These are phyloP conservation scores for Viola pubescens DNA, from an alignment of 441 rosid genomes.

Conservation along the genomic window DNA sequence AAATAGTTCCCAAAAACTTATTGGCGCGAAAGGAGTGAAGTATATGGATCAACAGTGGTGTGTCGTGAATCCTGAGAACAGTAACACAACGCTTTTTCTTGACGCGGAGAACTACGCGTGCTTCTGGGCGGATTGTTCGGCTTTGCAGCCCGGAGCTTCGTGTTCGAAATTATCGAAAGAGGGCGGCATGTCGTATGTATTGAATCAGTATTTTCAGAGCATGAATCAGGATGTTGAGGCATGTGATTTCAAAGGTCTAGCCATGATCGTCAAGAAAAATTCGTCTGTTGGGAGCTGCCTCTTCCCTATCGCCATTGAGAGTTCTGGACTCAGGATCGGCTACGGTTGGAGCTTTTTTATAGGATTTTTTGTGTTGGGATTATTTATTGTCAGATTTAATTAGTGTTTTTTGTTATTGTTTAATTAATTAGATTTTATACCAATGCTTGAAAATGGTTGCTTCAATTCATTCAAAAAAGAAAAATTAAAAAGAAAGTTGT, in stretches of 20 bases:
- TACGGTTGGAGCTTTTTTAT: too few species aligned
- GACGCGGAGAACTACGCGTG: conserved; percentile 36
- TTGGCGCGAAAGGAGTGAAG: conserved; percentile 44
- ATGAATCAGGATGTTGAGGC: not conserved
- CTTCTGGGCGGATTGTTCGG: conserved; percentile 56
- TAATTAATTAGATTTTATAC: too few species aligned
- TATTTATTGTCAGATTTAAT: too few species aligned
- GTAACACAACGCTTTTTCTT: not conserved
- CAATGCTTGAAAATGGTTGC: too few species aligned
- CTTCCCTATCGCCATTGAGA: not conserved
- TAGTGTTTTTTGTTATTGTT: too few species aligned
- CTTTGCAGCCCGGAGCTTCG: conserved; percentile 24
- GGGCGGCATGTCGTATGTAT: conserved; percentile 1
- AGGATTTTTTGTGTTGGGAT: too few species aligned
- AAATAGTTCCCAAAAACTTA: conserved; percentile 24
- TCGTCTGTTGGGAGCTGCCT: not conserved
- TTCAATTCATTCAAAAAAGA: too few species aligned
- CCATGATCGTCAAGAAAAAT: not conserved
- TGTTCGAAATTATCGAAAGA: not conserved
- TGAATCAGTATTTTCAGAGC: conserved; percentile 1
- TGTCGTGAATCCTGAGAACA: conserved; percentile 25
- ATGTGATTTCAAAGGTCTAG: not conserved
- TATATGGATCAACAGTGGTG: conserved; percentile 58
- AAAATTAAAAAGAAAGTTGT: too few species aligned
- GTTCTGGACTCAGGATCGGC: not conserved